These are phyloP conservation scores for Globisporangium ultimum DNA, from an alignment of 352 stramenopile genomes.

Conservation along the genomic window DNA sequence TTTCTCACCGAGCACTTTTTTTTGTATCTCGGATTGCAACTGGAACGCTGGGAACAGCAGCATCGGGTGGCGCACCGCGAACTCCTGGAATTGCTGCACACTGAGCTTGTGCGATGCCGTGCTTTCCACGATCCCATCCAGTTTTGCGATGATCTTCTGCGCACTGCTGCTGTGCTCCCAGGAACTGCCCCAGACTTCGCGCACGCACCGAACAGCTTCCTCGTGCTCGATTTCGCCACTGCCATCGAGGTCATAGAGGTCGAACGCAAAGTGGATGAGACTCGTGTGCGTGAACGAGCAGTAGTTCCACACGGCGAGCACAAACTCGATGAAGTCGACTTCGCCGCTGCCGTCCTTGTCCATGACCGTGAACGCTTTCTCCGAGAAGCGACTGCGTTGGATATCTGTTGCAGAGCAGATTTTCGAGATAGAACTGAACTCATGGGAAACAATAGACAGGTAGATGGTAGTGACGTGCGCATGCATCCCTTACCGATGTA, in stretches of 20 bases:
- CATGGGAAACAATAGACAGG: neutral
- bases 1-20: constrained; percentile 47
- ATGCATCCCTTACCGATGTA: constrained; percentile 38
- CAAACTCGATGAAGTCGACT: constrained; percentile 75
- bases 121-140: constrained; percentile 41
- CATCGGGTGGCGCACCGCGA: constrained; percentile 53
- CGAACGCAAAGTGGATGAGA: constrained; percentile 68
- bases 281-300: constrained; percentile 64
- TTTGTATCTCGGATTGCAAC: constrained; percentile 60
- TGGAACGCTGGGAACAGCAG: constrained; percentile 69
- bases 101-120: constrained; percentile 32
- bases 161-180: constrained; percentile 53
- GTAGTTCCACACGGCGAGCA: constrained; percentile 76
- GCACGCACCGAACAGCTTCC: constrained; percentile 44
- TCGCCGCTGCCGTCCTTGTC: constrained; percentile 61
- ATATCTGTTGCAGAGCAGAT: constrained; percentile 29
- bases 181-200: constrained; percentile 53
- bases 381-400: constrained; percentile 51
- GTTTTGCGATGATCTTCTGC: constrained; percentile 55
- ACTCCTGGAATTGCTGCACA: constrained; percentile 48
- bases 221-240: constrained; percentile 63
- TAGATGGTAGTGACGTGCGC: neutral
- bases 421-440: neutral
- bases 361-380: constrained; percentile 75
- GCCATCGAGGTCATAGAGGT: constrained; percentile 69